These are phyloP conservation scores for Phylloporus scabripes DNA, from an alignment of 768 basidiomycete genomes.

Conservation along the genomic window DNA sequence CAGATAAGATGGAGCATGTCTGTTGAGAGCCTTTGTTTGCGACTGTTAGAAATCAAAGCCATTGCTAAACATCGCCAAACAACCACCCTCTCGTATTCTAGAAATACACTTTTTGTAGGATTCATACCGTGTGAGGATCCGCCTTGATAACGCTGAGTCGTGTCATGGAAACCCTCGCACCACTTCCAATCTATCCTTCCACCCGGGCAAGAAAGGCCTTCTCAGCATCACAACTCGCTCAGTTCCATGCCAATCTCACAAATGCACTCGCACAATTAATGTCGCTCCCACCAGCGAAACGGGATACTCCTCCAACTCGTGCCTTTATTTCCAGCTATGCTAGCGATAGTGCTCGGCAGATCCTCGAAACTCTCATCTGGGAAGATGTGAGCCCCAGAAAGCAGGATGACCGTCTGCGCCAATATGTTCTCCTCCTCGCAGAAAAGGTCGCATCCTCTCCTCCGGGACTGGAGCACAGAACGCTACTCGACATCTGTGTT, in stretches of 20 bases:
- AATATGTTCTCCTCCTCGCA: constrained; percentile 49
- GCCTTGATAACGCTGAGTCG: not conserved
- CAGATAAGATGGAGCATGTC: constrained; percentile 66
- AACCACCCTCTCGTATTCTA: not conserved
- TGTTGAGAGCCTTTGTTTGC: constrained; percentile 37
- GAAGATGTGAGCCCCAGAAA: constrained; percentile 23
- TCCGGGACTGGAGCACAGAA: constrained; percentile 44
- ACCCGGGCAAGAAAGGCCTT: constrained; percentile 41
- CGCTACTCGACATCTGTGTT: constrained; percentile 59
- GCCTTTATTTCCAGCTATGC: constrained; percentile 55
- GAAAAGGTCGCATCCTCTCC: constrained; percentile 42
- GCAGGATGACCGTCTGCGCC: constrained; percentile 43
- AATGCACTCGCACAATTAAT: constrained; percentile 44
- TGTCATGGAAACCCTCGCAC: constrained; percentile 27
- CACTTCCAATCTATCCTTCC: constrained; percentile 56
- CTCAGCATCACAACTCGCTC: constrained; percentile 46
- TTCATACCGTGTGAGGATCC: not conserved
- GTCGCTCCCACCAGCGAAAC: constrained; percentile 43
- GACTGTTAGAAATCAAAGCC: constrained; percentile 1
- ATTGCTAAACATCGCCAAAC: constrained; percentile 6
- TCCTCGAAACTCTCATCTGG: constrained; percentile 59
- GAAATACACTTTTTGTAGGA: not conserved
- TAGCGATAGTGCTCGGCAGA: constrained; percentile 48
- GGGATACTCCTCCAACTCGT: constrained; percentile 39
- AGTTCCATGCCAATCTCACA: constrained; percentile 44